Evolutionary conservation across 78 protist species (phyloP).

Genomic region (Neovahlkampfia damariscottae): DNA sequence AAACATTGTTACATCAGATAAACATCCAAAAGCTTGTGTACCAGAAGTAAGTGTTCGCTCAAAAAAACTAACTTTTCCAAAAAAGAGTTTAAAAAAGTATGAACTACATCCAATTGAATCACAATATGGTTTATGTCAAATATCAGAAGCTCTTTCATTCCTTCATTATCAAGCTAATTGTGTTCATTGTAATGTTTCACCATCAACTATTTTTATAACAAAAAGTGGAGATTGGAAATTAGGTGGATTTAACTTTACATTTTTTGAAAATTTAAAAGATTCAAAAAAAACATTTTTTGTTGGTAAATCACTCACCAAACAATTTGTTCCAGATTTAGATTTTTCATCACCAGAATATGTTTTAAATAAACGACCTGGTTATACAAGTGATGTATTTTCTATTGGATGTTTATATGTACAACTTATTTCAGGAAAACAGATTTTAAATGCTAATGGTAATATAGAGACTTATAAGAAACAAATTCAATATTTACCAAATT

Average conservation of each 20-base stretch:
- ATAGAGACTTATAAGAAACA: neutral
- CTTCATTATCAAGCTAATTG: neutral
- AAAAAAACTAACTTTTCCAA: too few relatives aligned
- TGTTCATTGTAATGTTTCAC: neutral
- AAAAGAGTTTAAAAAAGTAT: neutral
- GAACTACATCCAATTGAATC: neutral
- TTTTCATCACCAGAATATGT: neutral
- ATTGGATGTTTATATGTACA: neutral
- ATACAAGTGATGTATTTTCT: neutral
- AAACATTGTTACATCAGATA: neutral
- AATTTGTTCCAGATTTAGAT: neutral
- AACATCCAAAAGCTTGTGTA: too few relatives aligned
- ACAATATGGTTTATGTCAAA: neutral
- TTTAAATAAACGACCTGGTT: neutral
- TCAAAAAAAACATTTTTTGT: neutral
- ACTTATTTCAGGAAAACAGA: neutral
- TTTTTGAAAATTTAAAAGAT: neutral
- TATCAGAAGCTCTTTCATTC: neutral
- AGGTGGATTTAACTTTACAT: neutral
- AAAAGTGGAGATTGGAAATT: neutral
- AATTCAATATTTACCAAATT: neutral
- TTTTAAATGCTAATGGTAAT: neutral
- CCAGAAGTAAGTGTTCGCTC: too few relatives aligned
- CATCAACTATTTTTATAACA: neutral
- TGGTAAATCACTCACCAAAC: neutral